A percentile compares a stretch with the other conserved stretches of the same genome.
These are phyloP conservation scores for Grosmannia serpens DNA, from an alignment of 2,329 filamentous ascomycete species.

Conservation along the genomic window DNA sequence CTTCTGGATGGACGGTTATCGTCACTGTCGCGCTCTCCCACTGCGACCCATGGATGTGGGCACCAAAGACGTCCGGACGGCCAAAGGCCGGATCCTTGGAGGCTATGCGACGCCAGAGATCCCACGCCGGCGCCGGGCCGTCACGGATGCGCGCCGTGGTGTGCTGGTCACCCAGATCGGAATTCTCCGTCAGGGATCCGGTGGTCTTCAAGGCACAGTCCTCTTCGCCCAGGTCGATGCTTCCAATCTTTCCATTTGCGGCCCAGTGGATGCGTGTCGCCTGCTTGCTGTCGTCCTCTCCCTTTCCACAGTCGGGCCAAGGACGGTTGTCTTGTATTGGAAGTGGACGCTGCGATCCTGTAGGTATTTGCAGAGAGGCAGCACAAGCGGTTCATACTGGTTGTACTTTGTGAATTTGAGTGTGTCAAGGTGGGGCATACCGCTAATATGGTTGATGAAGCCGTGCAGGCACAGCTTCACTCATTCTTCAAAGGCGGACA, in stretches of 20 bases:
- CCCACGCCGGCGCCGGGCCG: slow-evolving; percentile 26
- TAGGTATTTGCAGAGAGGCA: slow-evolving; percentile 20
- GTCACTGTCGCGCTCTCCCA: slow-evolving; percentile 28
- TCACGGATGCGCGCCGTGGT: slow-evolving; percentile 16
- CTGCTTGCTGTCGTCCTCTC: slow-evolving; percentile 8
- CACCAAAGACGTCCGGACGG: slow-evolving; percentile 28
- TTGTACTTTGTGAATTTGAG: slow-evolving; percentile 23
- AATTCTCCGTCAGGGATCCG: slow-evolving; percentile 25
- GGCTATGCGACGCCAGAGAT: slow-evolving; percentile 27
- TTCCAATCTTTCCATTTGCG: slow-evolving; percentile 12
- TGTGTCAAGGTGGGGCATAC: slow-evolving; percentile 19
- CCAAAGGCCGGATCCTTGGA: slow-evolving; percentile 24
- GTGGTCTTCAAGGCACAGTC: slow-evolving; percentile 28
- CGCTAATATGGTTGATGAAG: slow-evolving; percentile 18
- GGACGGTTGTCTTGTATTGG: slow-evolving; percentile 15
- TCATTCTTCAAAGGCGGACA: slow-evolving; percentile 24
- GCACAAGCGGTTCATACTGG: slow-evolving; percentile 24
- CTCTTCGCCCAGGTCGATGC: slow-evolving; percentile 14
- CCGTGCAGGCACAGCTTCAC: slow-evolving; percentile 23
- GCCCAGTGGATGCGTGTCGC: slow-evolving; percentile 16
- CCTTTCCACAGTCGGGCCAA: slow-evolving; percentile 13
- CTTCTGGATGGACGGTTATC: slow-evolving; percentile 23
- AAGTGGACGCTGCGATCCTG: slow-evolving; percentile 19
- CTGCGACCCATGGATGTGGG: slow-evolving; percentile 21
- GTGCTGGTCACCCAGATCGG: slow-evolving; percentile 22